Base-by-base conservation (phyloP, 2,329 filamentous ascomycete genomes). In the Fusarium sp. region DNA sequence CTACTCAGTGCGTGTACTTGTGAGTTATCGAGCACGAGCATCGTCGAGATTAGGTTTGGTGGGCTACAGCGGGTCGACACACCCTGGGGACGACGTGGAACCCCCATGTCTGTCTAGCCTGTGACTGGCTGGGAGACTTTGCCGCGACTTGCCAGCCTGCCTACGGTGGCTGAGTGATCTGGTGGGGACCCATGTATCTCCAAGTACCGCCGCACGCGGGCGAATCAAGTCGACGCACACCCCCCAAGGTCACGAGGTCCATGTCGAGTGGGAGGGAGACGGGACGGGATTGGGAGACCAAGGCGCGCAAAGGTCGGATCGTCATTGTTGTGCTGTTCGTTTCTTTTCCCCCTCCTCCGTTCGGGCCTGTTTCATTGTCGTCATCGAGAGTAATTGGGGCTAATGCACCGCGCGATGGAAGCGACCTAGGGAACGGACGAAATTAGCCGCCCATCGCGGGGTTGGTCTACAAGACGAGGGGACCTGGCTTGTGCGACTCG, bases 11-110 rank as follows among this genome's bases (percentile, higher is more conserved):
- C 36, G n/a, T 33, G 12, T n/a, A 36, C 22, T 24, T 59, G 60
- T 36, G 20, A 12, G 33, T 51, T 51, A 51, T 51, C 46, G 24
- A 67, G 53, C 56, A 55, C 51, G 62, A 49, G 33, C 71, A 79
- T 76, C 66, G 72, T 80, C 74, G 62, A 80, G 76, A 79, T 79
- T 78, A 74, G 68, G 79, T 80, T 80, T 71, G 68, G 71, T 77
- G 73, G 70, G 42, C 20, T 29, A 57, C n/a, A 64, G 59, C 42
- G 67, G 57, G 62, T 69, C 55, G n/a, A 49, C 63, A 72, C 67
- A 65, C 44, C 60, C 57, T 60, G 22, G 42, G 22, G 42, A 27
- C 14, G 14, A 46, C 22, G 42, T 46, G 42, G 42, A 46, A 46
- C 42, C 42, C n/a, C 22, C 46, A 51, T 29, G 17, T n/a, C 46